phyloP scores from a whole-genome alignment of 2,329 filamentous ascomycete genomes.

The Ascocoryne sarcoides region DNA sequence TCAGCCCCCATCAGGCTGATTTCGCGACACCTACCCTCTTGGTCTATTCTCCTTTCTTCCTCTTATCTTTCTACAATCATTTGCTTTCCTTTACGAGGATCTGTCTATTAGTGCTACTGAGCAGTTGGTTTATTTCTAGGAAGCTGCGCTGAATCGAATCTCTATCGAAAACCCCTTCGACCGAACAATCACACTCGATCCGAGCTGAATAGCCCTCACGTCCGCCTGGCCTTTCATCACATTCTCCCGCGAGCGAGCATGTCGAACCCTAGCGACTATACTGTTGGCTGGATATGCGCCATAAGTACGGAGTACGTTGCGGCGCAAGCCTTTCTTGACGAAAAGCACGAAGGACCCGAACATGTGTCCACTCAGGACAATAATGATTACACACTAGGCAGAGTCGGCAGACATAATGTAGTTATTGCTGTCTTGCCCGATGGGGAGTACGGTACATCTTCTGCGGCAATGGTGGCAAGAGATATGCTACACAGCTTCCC shows the following conservation, averaged over 20 bases:
- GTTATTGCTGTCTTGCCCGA: conserved; percentile 16
- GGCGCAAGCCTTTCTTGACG: conserved; percentile 15
- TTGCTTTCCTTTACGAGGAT: too few species aligned
- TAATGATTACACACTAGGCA: conserved; percentile 16
- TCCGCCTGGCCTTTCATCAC: conserved; percentile 1
- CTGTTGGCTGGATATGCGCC: conserved; percentile 25
- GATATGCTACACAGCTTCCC: conserved; percentile 15
- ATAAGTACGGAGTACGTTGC: conserved; percentile 23
- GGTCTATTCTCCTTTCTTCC: too few species aligned
- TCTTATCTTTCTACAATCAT: too few species aligned
- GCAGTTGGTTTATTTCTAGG: too few species aligned
- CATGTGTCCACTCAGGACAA: conserved; percentile 7
- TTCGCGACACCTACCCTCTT: too few species aligned
- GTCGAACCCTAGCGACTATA: too few species aligned
- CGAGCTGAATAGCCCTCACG: too few species aligned
- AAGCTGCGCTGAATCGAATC: too few species aligned
- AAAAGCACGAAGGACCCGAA: conserved; percentile 12
- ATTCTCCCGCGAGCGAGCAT: conserved; percentile 5
- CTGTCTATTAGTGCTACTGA: too few species aligned
- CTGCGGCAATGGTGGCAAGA: conserved; percentile 14
- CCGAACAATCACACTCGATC: too few species aligned
- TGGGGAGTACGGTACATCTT: conserved; percentile 10
- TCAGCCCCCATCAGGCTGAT: too few species aligned
- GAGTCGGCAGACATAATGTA: conserved; percentile 14
- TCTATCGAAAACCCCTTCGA: too few species aligned